Base-by-base conservation (phyloP, 208 protist species). In the Crithidia brevicula region DNA sequence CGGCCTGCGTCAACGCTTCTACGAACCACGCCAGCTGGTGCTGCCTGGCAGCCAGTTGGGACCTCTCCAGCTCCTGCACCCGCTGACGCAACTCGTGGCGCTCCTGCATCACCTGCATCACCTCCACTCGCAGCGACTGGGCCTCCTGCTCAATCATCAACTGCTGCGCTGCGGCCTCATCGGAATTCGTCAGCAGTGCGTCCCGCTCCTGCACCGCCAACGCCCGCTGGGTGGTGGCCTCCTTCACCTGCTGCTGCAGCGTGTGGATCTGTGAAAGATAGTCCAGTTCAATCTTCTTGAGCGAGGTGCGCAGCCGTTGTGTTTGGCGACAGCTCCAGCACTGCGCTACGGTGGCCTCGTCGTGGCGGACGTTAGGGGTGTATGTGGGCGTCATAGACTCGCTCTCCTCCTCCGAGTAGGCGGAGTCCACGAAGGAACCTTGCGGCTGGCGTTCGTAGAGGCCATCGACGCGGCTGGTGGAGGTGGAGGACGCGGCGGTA, bases 251-350 rank as follows among this genome's bases (percentile, higher is more conserved):
- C 45, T 56, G 43, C 34, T 52, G 69, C 34, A 75, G 40, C 9
- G 43, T 63, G 23, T 68, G 23, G 16, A 75, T 75, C 57, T 68
- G 42, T 0, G 33, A 16, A 11, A 75, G 34, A 45, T 75, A 75
- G 16, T 68, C 45, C 23, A 45, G 23, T 38, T 75, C 69, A n/a
- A 75, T 51, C n/a, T 34, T 20, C 61, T 75, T 75, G 13, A 75
- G 45, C 6, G 69, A 52, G 15, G 20, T 38, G 1, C 69, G 69
- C 46, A 75, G 63, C 1, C 69, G 69, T 43, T 51, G 61, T 8
- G 69, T 75, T 13, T 68, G 50, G 4, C 31, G 42, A 30, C 69
- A 75, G 16, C 47, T 51, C 34, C 61, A 51, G 46, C 69, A 75
- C 20, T 43, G 58, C 28, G 42, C 16, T 28, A 28, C 3, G 4